Conservation (phyloP, 73 alveolate species). For the Tetrahymena thermophila region DNA sequence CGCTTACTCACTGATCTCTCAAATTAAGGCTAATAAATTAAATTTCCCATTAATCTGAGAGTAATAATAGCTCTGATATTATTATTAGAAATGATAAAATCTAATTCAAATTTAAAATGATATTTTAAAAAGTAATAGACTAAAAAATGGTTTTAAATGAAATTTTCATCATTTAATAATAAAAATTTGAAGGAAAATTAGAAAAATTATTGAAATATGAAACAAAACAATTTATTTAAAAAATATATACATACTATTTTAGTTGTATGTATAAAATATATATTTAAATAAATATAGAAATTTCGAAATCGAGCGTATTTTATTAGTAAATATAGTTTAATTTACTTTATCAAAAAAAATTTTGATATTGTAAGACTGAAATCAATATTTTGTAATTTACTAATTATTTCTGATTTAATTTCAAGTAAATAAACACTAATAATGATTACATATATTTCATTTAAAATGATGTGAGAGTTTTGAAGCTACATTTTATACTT, state of each 20-base stretch:
- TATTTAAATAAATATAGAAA: background rate
- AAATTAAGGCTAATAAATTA: background rate
- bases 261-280: no score
- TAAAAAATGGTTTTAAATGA: no score
- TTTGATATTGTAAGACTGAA: background rate
- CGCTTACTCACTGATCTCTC: background rate
- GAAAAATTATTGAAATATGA: no score
- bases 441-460: background rate
- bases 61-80: background rate
- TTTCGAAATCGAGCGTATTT: background rate
- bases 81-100: no score
- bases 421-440: background rate
- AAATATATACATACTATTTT: no score
- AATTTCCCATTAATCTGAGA: background rate
- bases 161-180: no score
- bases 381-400: background rate
- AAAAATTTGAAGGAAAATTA: no score
- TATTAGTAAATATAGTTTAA: background rate
- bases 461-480: background rate
- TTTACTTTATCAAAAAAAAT: background rate
- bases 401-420: background rate
- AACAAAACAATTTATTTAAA: no score
- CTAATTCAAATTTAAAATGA: background rate
- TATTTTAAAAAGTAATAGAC: no score
- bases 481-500: no score